phyloP scores from a whole-genome alignment of 2,329 filamentous ascomycete genomes.

The Bertia moriformis region DNA sequence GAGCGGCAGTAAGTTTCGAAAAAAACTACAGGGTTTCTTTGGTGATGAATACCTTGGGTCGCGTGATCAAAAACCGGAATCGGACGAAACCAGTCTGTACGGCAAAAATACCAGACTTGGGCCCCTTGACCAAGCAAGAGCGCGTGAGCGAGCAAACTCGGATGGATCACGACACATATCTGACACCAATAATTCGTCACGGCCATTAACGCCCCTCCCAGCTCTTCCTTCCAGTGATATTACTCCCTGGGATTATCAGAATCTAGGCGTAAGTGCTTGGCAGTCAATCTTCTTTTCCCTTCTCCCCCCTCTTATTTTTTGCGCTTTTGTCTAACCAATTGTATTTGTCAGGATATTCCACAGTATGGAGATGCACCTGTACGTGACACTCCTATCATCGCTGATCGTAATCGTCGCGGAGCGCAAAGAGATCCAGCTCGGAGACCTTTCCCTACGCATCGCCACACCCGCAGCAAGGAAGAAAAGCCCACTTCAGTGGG shows the following conservation, averaged over 20 bases:
- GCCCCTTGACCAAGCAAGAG: neutral
- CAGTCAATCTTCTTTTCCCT: constrained; percentile 1
- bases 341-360: constrained; percentile 34
- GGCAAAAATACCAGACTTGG: neutral
- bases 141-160: neutral
- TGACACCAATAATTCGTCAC: neutral
- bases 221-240: constrained; percentile 53
- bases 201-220: constrained; percentile 19
- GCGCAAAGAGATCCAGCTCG: constrained; percentile 4
- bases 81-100: constrained; percentile 9
- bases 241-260: constrained; percentile 64
- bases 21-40: constrained; percentile 53
- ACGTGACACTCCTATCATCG: constrained; percentile 27
- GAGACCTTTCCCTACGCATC: constrained; percentile 7
- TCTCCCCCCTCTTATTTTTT: too few relatives aligned
- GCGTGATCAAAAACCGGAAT: constrained; percentile 38
- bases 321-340: too few relatives aligned
- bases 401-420: constrained; percentile 26
- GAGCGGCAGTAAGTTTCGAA: constrained; percentile 37
- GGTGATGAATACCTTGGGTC: constrained; percentile 43
- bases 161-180: neutral
- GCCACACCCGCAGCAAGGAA: constrained; percentile 8
- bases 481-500: neutral
- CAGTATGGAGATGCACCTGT: constrained; percentile 37
- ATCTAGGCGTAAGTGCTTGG: constrained; percentile 35